Conservation (phyloP, 2,329 filamentous ascomycete species). For the Ophiostoma quercus region DNA sequence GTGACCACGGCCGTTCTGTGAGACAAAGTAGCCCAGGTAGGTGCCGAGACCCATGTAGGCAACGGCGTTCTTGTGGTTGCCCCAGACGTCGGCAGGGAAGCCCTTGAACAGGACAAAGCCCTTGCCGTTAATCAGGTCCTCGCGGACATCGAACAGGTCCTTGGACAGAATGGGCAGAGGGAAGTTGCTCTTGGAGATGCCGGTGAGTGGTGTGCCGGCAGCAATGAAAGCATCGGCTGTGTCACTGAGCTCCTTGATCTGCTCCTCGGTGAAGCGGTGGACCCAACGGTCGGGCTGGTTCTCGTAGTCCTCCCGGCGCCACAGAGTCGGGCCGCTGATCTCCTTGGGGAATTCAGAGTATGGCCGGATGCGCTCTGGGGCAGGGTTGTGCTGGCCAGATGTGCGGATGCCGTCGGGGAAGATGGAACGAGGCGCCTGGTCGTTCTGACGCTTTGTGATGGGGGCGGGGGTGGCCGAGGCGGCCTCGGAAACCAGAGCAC, state of each 20-base stretch:
- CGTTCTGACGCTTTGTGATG: conserved; percentile 32
- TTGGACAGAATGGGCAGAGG: conserved; percentile 40
- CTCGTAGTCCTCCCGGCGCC: conserved; percentile 61
- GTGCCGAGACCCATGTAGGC: conserved; percentile 89
- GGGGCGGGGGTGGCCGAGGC: neutral
- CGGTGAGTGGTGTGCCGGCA: conserved; percentile 61
- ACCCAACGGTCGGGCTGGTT: conserved; percentile 64
- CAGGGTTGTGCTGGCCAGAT: conserved; percentile 65
- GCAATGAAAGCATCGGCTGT: conserved; percentile 66
- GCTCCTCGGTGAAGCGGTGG: conserved; percentile 60
- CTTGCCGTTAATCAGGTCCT: conserved; percentile 65
- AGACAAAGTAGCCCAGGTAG: conserved; percentile 81
- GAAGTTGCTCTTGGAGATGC: conserved; percentile 51
- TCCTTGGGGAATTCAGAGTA: conserved; percentile 66
- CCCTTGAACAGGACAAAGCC: conserved; percentile 88
- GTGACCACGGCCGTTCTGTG: conserved; percentile 78
- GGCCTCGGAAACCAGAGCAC: conserved; percentile 25
- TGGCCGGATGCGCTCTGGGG: conserved; percentile 59
- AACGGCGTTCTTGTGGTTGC: conserved; percentile 70
- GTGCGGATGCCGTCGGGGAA: conserved; percentile 48
- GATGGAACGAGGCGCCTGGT: conserved; percentile 34
- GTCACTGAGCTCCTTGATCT: conserved; percentile 61
- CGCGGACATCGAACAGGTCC: conserved; percentile 36
- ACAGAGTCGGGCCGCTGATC: conserved; percentile 67
- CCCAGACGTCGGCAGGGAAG: conserved; percentile 72